These are phyloP conservation scores for Lasiosphaeria hispida DNA, from an alignment of 495 filamentous ascomycete genomes.

Conservation along the genomic window DNA sequence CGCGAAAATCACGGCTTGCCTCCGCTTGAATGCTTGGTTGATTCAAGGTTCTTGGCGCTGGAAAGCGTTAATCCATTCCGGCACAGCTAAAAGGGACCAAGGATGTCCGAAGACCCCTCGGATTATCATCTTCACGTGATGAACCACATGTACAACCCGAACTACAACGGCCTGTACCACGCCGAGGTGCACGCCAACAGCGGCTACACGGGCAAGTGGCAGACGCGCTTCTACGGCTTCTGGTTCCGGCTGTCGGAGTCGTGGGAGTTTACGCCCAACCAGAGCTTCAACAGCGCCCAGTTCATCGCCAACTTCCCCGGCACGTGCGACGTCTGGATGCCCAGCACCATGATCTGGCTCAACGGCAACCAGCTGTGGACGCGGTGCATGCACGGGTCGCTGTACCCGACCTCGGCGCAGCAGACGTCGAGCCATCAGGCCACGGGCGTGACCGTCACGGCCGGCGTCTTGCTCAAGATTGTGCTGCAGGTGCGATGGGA, in stretches of 20 bases:
- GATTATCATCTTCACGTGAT: too few relatives aligned
- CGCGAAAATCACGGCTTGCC: too few relatives aligned
- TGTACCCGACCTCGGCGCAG: constrained; percentile 19
- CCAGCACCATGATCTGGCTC: constrained; percentile 53
- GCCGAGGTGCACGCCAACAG: constrained; percentile 50
- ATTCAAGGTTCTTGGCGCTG: too few relatives aligned
- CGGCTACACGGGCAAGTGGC: constrained; percentile 50
- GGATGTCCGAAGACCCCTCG: too few relatives aligned
- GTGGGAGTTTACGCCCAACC: constrained; percentile 50
- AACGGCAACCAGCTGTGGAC: constrained; percentile 46
- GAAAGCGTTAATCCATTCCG: too few relatives aligned
- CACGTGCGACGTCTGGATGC: constrained; percentile 54
- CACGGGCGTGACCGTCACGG: constrained; percentile 40
- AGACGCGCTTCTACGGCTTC: constrained; percentile 57
- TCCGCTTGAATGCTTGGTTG: too few relatives aligned
- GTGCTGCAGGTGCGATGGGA: constrained; percentile 51
- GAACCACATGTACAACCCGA: constrained; percentile 50
- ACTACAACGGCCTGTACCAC: constrained; percentile 53
- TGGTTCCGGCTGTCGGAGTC: constrained; percentile 48
- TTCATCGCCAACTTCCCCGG: constrained; percentile 56
- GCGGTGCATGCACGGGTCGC: constrained; percentile 44
- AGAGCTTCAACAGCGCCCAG: constrained; percentile 54
- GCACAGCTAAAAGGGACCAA: too few relatives aligned
- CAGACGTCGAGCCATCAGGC: constrained; percentile 36
- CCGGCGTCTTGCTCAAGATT: constrained; percentile 51